Percentiles rank a stretch among this genome's conserved stretches.
Evolutionary conservation across 306 rosid genomes (phyloP).

Genomic region (Vigna angularis): DNA sequence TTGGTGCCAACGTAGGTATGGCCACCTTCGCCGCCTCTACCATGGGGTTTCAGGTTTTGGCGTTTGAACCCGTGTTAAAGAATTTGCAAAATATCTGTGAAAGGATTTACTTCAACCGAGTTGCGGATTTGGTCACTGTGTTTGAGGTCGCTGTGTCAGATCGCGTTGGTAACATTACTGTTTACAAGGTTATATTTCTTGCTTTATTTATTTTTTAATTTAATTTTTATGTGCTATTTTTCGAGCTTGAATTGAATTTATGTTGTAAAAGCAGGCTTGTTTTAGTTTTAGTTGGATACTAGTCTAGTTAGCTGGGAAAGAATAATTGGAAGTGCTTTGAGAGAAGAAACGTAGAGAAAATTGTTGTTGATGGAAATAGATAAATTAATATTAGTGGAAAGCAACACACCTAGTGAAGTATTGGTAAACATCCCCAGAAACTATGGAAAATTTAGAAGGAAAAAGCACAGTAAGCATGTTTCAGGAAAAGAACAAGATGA

Average conservation of each 20-base stretch:
- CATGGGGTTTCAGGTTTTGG: conserved; percentile 83
- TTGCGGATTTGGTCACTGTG: conserved; percentile 76
- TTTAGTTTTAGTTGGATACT: not conserved
- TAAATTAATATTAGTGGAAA: not conserved
- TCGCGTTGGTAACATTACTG: conserved; percentile 77
- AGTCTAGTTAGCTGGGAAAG: not conserved
- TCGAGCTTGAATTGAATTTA: conserved; percentile 15
- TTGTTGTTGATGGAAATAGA: not conserved
- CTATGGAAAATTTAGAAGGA: not conserved
- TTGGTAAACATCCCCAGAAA: not conserved
- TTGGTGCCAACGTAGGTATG: conserved; percentile 96
- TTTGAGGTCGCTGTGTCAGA: conserved; percentile 89
- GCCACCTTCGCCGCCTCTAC: conserved; percentile 92
- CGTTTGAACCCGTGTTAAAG: conserved; percentile 93
- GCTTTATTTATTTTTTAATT: not conserved
- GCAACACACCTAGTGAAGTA: too few species aligned
- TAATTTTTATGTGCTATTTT: not conserved
- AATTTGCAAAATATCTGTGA: conserved; percentile 95
- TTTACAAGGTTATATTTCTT: conserved; percentile 3
- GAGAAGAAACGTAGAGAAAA: conserved; percentile 15
- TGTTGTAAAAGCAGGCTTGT: conserved; percentile 1
- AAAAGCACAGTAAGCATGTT: not conserved
- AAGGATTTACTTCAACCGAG: conserved; percentile 86
- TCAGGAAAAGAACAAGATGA: not conserved
- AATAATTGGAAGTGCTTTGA: not conserved